Base-by-base conservation (phyloP, 805 yeast species). In the Dipodascus geniculatus region DNA sequence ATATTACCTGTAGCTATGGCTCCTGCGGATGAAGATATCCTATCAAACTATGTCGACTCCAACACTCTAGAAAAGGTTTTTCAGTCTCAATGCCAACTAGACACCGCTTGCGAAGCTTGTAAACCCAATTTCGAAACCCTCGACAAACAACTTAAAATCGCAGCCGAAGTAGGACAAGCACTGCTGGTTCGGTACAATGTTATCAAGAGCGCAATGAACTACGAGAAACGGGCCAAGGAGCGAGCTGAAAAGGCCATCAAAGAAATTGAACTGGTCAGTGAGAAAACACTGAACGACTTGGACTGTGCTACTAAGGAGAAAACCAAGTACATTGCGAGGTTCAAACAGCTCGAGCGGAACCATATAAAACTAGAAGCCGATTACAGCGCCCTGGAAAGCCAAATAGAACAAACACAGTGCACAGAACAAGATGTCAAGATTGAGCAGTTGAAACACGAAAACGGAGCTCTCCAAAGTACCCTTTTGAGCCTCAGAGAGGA, bases 141-240 rank as follows among this genome's bases (percentile, higher is more conserved):
- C 19, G 54, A 57, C 31, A 50, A 22, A 20, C 58, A 58, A 38
- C 57, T 58, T 33, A 55, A 49, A 22, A 44, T 48, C 3, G 59
- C 61, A 33, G 61, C 59, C 6, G 59, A 58, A 50, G 57, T 56
- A 6, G 61, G 61, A 6, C 57, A 58, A 42, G 61, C 60, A 2
- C 51, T 58, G 31, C 50, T 58, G 17, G 42, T 35, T 9, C 51
- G 54, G 22, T 56, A 57, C 28, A 38, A 38, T 38, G 44, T 38
- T 3, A 38, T 38, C 17, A 38, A 38, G 20, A 38, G 44, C 14
- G 44, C 44, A 38, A 38, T 38, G 44, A 38, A 38, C 20, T 38
- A 38, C 20, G 44, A 38, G 19, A 38, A 38, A 38, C 44, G 44
- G 17, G 44, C 44, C 4, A 38, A 38, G 44, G 44, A 38, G 20